A percentile compares a stretch with the other conserved stretches of the same genome.
phyloP scores from a whole-genome alignment of 345 rosid species.

The Trapa incisa region DNA sequence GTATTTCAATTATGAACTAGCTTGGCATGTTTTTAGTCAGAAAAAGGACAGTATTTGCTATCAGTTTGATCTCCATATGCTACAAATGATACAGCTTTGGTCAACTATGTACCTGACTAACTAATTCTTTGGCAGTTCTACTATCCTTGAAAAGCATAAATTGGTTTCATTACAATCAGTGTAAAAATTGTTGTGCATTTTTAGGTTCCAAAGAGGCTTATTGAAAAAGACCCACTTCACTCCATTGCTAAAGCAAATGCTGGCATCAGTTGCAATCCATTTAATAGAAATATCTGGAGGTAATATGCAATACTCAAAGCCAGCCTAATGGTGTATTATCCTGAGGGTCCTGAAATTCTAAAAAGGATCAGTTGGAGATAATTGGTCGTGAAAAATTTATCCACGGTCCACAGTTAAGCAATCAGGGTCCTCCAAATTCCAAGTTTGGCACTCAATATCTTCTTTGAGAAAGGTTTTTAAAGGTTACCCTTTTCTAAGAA shows the following conservation, averaged over 20 bases:
- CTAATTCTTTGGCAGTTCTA: background rate
- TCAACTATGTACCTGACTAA: background rate
- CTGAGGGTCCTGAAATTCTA: constrained; percentile 7
- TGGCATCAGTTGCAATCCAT: constrained; percentile 3
- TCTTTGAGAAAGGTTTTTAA: background rate
- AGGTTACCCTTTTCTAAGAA: background rate
- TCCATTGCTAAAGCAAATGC: background rate
- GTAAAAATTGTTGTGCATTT: background rate
- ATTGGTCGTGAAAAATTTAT: constrained; percentile 17
- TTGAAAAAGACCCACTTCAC: background rate
- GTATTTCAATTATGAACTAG: background rate
- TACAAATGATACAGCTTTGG: background rate
- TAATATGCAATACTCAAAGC: constrained; percentile 6
- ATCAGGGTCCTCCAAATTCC: constrained; percentile 7
- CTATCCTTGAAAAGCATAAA: background rate
- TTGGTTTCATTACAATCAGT: background rate
- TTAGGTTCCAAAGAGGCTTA: background rate
- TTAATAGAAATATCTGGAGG: constrained; percentile 6
- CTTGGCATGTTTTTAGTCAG: background rate
- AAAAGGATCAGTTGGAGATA: constrained; percentile 7
- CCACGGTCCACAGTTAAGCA: constrained; percentile 24
- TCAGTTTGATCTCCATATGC: background rate
- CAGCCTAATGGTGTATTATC: constrained; percentile 1
- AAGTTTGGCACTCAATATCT: background rate
- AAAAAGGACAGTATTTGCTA: background rate